Conservation (phyloP, 2,329 filamentous ascomycete genomes). For the Botryosphaeria dothidea region DNA sequence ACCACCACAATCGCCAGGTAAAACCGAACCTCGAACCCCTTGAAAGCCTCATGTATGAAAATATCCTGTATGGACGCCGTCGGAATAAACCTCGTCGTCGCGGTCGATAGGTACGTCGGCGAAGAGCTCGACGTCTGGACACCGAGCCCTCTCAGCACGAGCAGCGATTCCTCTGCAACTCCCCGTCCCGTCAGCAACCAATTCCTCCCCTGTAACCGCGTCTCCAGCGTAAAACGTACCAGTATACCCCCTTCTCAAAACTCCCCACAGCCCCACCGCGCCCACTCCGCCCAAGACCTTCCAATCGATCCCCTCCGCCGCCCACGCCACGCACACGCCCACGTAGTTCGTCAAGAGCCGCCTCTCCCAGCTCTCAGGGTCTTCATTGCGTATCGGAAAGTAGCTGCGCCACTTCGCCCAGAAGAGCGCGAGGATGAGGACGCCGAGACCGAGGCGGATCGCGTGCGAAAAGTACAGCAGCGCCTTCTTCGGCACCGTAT, state of each 20-base stretch:
- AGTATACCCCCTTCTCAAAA: slow-evolving; percentile 52
- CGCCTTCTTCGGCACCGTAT: slow-evolving; percentile 46
- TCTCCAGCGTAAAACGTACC: slow-evolving; percentile 38
- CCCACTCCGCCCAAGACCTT: slow-evolving; percentile 42
- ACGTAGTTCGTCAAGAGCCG: neutral
- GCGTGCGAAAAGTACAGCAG: slow-evolving; percentile 46
- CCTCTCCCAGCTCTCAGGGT: neutral
- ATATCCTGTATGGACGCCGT: slow-evolving; percentile 91
- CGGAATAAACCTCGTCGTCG: slow-evolving; percentile 77
- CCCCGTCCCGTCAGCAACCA: neutral
- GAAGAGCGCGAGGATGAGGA: slow-evolving; percentile 40
- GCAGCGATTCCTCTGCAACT: slow-evolving; percentile 71
- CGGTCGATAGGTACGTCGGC: slow-evolving; percentile 63
- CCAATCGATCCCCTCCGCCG: slow-evolving; percentile 42
- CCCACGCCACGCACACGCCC: slow-evolving; percentile 29
- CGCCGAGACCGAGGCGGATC: slow-evolving; percentile 46
- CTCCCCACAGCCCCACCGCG: slow-evolving; percentile 43
- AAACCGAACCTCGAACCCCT: slow-evolving; percentile 85
- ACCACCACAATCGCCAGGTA: slow-evolving; percentile 90
- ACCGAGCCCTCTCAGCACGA: slow-evolving; percentile 85
- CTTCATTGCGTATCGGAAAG: neutral
- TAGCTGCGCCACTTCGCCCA: slow-evolving; percentile 29
- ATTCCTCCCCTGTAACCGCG: neutral
- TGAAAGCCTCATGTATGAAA: slow-evolving; percentile 92
- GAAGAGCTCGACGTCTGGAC: slow-evolving; percentile 82